phyloP scores from a whole-genome alignment of 2,329 filamentous ascomycete species.

The Fusarium mexicanum region DNA sequence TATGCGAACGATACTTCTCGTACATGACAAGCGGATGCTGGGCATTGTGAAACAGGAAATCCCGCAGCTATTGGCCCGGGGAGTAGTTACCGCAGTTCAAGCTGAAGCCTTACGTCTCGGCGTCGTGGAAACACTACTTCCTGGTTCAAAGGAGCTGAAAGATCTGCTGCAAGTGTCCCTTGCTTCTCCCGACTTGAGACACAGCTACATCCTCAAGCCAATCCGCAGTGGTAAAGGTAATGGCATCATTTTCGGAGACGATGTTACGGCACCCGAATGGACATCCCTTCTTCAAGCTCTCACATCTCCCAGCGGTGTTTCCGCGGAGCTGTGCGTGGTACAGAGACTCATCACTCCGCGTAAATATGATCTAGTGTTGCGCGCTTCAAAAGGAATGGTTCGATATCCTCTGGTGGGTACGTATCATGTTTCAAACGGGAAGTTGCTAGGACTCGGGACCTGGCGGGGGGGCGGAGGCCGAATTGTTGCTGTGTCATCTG shows the following conservation, averaged over 20 bases:
- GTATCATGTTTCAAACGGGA: slow-evolving; percentile 45
- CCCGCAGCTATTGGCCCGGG: slow-evolving; percentile 34
- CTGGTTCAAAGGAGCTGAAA: slow-evolving; percentile 42
- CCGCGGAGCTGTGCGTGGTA: slow-evolving; percentile 39
- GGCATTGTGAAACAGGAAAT: slow-evolving; percentile 52
- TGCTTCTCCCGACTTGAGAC: slow-evolving; percentile 21
- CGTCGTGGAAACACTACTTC: slow-evolving; percentile 49
- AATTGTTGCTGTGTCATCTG: slow-evolving; percentile 46
- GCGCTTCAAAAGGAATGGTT: slow-evolving; percentile 34
- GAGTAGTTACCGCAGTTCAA: slow-evolving; percentile 43
- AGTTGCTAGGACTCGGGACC: slow-evolving; percentile 43
- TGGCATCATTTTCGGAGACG: slow-evolving; percentile 53
- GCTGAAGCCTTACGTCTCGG: slow-evolving; percentile 40
- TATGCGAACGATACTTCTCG: slow-evolving; percentile 51
- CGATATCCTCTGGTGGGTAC: slow-evolving; percentile 48
- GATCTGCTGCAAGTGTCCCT: slow-evolving; percentile 28
- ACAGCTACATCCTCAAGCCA: slow-evolving; percentile 51
- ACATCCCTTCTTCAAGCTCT: slow-evolving; percentile 32
- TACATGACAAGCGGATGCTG: slow-evolving; percentile 56
- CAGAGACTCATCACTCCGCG: slow-evolving; percentile 46
- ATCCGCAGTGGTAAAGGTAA: slow-evolving; percentile 51
- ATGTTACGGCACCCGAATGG: slow-evolving; percentile 47
- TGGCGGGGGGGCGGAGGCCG: slow-evolving; percentile 47
- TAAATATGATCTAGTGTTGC: slow-evolving; percentile 47
- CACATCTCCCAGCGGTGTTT: neutral